Evolutionary conservation across 345 rosid genomes (phyloP).

Genomic region (Punica granatum): DNA sequence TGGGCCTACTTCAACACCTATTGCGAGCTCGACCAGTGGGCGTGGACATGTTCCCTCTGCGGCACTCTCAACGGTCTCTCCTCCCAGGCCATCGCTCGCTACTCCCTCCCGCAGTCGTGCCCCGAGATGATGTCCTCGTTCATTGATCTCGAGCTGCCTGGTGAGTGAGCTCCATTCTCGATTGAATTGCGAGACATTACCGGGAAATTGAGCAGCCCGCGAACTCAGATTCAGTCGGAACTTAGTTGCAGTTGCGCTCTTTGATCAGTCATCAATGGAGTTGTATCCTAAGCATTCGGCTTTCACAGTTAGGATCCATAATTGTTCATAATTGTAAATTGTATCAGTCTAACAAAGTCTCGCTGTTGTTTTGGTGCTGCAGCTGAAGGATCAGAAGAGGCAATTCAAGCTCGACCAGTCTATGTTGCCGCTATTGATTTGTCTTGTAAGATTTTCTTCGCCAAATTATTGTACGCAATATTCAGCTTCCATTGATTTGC

Average conservation of each 20-base stretch:
- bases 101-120: constrained; percentile 67
- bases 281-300: not conserved
- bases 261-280: not conserved
- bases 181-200: not conserved
- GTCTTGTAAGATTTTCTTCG: constrained; percentile 49
- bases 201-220: not conserved
- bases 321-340: not conserved
- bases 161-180: constrained; percentile 27
- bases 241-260: not conserved
- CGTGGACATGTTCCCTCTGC: constrained; percentile 87
- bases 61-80: constrained; percentile 84
- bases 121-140: constrained; percentile 89
- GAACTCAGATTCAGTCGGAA: not conserved
- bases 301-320: not conserved
- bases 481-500: too few relatives aligned
- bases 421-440: constrained; percentile 94
- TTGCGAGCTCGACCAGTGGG: constrained; percentile 96
- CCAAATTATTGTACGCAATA: too few relatives aligned
- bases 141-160: constrained; percentile 81
- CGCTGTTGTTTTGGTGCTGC: constrained; percentile 11
- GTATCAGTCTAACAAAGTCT: not conserved
- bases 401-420: constrained; percentile 74
- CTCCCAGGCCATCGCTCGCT: constrained; percentile 63
- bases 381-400: constrained; percentile 80
- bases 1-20: constrained; percentile 91